Evolutionary conservation across 73 alveolate species (phyloP).

Genomic region (Paramecium biaurelia): DNA sequence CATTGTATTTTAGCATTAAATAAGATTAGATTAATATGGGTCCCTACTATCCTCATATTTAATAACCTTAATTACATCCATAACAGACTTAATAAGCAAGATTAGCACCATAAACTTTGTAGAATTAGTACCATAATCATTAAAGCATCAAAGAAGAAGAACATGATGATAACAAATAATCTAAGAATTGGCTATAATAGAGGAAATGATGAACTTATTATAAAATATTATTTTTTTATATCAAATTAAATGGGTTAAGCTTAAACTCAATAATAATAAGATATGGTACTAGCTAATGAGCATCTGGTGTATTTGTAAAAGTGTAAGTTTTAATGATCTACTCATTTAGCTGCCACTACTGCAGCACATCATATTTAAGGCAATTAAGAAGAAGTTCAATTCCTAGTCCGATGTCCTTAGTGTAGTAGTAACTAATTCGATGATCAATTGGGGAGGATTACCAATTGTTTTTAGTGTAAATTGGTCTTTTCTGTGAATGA

Average conservation of each 20-base stretch:
- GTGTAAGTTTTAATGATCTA: not conserved
- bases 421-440: not conserved
- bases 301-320: not conserved
- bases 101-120: not conserved
- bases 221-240: not conserved
- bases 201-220: not conserved
- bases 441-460: constrained; percentile 25
- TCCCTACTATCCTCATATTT: not conserved
- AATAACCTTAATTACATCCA: not conserved
- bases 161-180: not conserved
- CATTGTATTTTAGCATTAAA: not conserved
- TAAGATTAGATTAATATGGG: not conserved
- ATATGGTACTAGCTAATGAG: not conserved
- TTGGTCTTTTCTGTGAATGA: not conserved
- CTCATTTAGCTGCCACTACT: not conserved
- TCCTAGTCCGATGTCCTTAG: not conserved
- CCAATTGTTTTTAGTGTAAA: not conserved
- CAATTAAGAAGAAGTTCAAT: not conserved
- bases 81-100: not conserved
- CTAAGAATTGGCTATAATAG: not conserved
- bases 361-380: not conserved
- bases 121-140: not conserved
- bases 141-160: constrained; percentile 1
- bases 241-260: constrained; percentile 12
- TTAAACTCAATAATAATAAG: not conserved